Evolutionary conservation across 202 grass and related monocot species (phyloP), one percentile per base, ranked within the genome.

Genomic region (Bolboschoenoplectus hybrid): DNA sequence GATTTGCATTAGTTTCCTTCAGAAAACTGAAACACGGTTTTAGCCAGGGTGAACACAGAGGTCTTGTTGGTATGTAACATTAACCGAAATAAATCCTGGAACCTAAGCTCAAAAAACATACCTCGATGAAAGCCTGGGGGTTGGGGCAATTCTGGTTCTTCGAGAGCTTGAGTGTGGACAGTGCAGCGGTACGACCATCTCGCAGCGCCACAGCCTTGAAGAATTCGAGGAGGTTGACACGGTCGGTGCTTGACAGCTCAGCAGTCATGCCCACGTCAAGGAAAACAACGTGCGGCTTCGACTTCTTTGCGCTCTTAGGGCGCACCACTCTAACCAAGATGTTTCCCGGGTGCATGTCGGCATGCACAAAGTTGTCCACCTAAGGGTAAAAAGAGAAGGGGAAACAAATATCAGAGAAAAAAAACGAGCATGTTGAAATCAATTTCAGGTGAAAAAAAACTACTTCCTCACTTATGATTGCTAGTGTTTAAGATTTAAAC

Each of bases 361-460:
- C 97, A 91, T 99, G 93, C 63, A 99, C 88, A 47, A 99, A 99
- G 86, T 99, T 99, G 89, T 99, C 97, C 81, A 99, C 97, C 97
- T 99, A 85, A 41, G 89, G 84, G 88, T 77, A 87, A 38, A 89
- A 75, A 75, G 58, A 43, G 41, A 26, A 64, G 16, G 20, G 5
- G 11, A 67, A 51, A 3, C 3, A 6, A 26, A 19, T 20, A 67
- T 19, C 49, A 85, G 65, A 53, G 17, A 65, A 76, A 63, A 76
- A 58, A 14, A 81, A 43, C 43, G 46, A 45, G 12, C 55, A 47
- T 47, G 50, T 55, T 9, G 17, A 56, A 77, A 38, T 32, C 74
- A 74, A 51, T n/a, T 74, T 44, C 6, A 9, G 70, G 4, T 51
- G 7, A 74, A 50, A 9, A 2, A 34, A 17, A 26, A 32, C 9